phyloP scores from a whole-genome alignment of 768 basidiomycete species.

The Suillus subalutaceus region DNA sequence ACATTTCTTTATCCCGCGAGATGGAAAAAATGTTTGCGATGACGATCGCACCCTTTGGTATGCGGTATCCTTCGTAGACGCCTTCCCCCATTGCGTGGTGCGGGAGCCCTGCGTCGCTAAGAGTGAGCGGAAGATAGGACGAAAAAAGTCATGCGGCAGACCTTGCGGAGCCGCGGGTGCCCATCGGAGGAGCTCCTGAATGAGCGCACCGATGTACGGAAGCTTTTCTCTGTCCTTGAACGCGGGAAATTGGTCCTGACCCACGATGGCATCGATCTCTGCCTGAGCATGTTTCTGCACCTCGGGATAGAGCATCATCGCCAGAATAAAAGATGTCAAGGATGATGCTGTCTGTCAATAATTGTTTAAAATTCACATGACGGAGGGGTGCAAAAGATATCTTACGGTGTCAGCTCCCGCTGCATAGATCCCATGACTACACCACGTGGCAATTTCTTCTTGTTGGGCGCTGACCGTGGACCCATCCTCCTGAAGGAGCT shows the following conservation, averaged over 20 bases:
- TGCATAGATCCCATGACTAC: background rate
- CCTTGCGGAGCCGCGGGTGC: conserved; percentile 15
- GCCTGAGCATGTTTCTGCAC: conserved; percentile 28
- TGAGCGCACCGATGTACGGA: conserved; percentile 8
- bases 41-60: background rate
- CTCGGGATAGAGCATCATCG: conserved; percentile 30
- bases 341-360: background rate
- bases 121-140: background rate
- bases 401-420: background rate
- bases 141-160: background rate
- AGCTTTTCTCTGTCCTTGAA: conserved; percentile 24
- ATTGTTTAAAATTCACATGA: background rate
- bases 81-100: background rate
- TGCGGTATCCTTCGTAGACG: background rate
- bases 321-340: conserved; percentile 20
- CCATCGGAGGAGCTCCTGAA: conserved; percentile 29
- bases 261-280: conserved; percentile 31
- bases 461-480: background rate
- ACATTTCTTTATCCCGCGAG: background rate
- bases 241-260: conserved; percentile 23
- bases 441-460: background rate
- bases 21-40: background rate
- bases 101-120: background rate
- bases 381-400: background rate
- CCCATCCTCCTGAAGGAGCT: background rate